Conservation (phyloP, 2,329 filamentous ascomycete genomes). For the Apiospora kogelbergensis region DNA sequence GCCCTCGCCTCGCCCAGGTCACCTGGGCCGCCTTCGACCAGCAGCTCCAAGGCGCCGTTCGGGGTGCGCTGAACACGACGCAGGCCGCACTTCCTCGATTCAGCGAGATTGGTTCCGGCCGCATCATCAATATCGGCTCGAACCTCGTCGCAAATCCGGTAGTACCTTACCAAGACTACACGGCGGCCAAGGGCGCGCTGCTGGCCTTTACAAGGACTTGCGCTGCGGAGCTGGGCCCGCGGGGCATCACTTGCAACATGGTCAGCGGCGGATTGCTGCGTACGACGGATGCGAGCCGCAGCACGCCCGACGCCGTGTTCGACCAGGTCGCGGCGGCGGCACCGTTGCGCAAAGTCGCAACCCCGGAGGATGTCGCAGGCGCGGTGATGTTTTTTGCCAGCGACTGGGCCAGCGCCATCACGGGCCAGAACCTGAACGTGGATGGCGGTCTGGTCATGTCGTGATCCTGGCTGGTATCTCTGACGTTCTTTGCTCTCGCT, state of each 20-base stretch:
- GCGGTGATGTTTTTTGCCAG: conserved; percentile 15
- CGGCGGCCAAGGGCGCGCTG: conserved; percentile 13
- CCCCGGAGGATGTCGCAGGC: conserved; percentile 9
- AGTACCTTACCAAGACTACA: conserved; percentile 16
- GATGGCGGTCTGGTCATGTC: conserved; percentile 12
- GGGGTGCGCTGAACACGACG: conserved; percentile 12
- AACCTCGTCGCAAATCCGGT: conserved; percentile 15
- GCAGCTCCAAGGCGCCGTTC: conserved; percentile 9
- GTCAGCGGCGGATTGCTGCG: conserved; percentile 11
- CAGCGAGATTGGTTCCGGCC: neutral
- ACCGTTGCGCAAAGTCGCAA: conserved; percentile 6
- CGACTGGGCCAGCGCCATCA: conserved; percentile 9
- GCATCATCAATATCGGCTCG: conserved; percentile 14
- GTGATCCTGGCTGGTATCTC: neutral
- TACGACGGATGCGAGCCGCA: conserved; percentile 11
- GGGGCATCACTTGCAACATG: conserved; percentile 11
- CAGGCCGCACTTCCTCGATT: neutral
- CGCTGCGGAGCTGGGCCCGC: conserved; percentile 11
- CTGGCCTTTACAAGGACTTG: conserved; percentile 13
- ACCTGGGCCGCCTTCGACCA: conserved; percentile 10
- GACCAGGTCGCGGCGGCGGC: conserved; percentile 10
- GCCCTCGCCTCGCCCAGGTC: conserved; percentile 1
- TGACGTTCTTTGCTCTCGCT: neutral
- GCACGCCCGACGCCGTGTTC: conserved; percentile 9
- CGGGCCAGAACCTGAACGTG: conserved; percentile 12